These are phyloP conservation scores for Escallonia rubra DNA, from an alignment of 129 eudicot genomes.

Conservation along the genomic window DNA sequence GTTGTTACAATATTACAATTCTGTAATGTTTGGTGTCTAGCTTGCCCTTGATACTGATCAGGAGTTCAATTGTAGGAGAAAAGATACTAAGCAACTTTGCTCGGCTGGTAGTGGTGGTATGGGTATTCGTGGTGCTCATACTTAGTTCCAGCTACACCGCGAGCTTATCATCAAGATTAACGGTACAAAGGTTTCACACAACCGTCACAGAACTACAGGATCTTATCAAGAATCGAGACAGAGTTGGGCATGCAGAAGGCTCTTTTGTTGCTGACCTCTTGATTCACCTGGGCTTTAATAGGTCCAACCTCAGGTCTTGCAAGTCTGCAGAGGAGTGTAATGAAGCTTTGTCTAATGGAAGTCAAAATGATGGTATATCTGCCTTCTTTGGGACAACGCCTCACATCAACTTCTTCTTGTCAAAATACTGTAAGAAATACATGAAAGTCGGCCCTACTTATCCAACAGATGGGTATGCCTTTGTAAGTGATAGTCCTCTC, in stretches of 20 bases:
- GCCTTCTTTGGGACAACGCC: no score
- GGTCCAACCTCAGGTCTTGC: background rate
- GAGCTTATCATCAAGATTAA: constrained; percentile 18
- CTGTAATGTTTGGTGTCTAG: no score
- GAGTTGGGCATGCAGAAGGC: constrained; percentile 12
- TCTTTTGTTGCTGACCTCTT: constrained; percentile 6
- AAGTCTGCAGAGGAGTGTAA: no score
- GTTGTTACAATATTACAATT: no score
- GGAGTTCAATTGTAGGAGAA: background rate
- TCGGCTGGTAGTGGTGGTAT: constrained; percentile 7
- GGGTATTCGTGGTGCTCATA: constrained; percentile 19
- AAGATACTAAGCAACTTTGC: constrained; percentile 6
- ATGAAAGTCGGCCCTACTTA: no score
- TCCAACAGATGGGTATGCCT: no score
- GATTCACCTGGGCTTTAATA: background rate
- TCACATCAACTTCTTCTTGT: no score
- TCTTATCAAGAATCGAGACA: constrained; percentile 6
- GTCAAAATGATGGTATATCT: no score
- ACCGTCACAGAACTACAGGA: background rate
- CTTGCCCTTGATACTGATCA: no score
- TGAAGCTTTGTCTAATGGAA: no score
- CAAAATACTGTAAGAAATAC: no score
- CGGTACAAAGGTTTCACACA: constrained; percentile 5
- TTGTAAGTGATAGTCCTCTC: no score
- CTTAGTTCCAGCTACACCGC: constrained; percentile 15